Conservation (phyloP, 331 rosid genomes). For the Pyrus hybrid region DNA sequence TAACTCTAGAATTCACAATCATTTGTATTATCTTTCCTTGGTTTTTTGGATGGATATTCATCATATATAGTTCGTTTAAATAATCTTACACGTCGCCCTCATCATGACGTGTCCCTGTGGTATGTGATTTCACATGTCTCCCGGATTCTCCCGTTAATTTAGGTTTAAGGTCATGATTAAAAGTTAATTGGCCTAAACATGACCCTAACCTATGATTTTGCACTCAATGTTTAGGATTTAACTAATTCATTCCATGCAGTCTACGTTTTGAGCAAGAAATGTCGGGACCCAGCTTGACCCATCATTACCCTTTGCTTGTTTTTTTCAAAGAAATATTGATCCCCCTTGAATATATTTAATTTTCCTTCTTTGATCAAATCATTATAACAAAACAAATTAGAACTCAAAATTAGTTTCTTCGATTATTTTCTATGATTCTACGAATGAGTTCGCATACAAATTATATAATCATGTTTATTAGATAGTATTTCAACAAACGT, state of each 20-base stretch:
- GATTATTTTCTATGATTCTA: no score
- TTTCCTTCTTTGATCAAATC: neutral
- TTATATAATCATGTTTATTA: no score
- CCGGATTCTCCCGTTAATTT: slow-evolving; percentile 35
- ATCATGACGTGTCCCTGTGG: slow-evolving; percentile 40
- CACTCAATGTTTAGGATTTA: neutral
- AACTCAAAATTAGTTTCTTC: neutral
- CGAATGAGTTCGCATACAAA: no score
- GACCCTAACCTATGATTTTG: neutral
- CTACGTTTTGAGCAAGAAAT: slow-evolving; percentile 1
- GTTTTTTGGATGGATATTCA: neutral
- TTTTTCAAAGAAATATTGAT: neutral
- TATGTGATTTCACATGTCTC: slow-evolving; percentile 26
- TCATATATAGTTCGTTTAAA: slow-evolving; percentile 20
- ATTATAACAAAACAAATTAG: neutral
- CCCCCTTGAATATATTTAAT: no score
- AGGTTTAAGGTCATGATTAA: slow-evolving; percentile 4
- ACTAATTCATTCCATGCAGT: neutral
- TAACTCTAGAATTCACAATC: slow-evolving; percentile 52
- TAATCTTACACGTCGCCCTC: slow-evolving; percentile 53
- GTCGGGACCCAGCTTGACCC: neutral
- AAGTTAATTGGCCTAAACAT: neutral
- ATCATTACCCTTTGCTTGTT: neutral
- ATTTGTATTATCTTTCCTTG: slow-evolving; percentile 27
- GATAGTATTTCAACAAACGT: no score